Evolutionary conservation across 352 stramenopile species (phyloP).

Genomic region (Globisporangium emineosum): DNA sequence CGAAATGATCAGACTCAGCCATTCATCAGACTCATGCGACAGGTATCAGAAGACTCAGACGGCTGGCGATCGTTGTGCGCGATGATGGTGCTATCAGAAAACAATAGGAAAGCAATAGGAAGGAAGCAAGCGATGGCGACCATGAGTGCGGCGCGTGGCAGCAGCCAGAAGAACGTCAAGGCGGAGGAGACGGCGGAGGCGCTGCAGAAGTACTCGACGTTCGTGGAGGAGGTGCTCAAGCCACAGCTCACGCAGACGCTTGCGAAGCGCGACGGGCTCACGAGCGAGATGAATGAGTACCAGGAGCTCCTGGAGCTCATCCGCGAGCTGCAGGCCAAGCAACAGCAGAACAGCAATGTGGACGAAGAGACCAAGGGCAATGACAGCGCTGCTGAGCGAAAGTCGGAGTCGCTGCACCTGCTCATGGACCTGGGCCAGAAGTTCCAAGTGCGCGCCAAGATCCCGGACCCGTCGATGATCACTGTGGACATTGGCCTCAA

Average conservation of each 20-base stretch:
- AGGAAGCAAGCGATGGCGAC: slow-evolving; percentile 1
- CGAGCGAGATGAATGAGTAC: slow-evolving; percentile 58
- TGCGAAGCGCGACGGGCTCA: slow-evolving; percentile 42
- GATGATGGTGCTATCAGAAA: no score
- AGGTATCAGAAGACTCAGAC: neutral
- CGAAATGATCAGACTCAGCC: neutral
- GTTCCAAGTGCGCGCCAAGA: slow-evolving; percentile 74
- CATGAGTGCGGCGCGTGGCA: neutral
- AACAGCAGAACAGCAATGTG: slow-evolving; percentile 11
- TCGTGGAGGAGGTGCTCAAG: slow-evolving; percentile 68
- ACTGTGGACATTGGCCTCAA: slow-evolving; percentile 69
- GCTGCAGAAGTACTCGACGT: slow-evolving; percentile 59
- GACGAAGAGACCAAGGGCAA: slow-evolving; percentile 12
- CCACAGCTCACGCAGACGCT: slow-evolving; percentile 66
- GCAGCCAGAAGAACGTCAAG: slow-evolving; percentile 3
- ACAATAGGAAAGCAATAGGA: neutral
- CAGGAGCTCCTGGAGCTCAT: slow-evolving; percentile 46
- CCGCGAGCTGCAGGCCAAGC: slow-evolving; percentile 25
- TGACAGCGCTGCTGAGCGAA: no score
- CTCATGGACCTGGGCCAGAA: slow-evolving; percentile 71
- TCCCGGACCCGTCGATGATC: slow-evolving; percentile 51
- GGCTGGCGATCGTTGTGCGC: no score
- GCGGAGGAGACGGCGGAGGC: slow-evolving; percentile 16
- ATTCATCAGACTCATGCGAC: neutral
- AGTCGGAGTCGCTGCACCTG: slow-evolving; percentile 23